Evolutionary conservation across 805 yeast genomes (phyloP).

Genomic region (Maudiozyma serrabonitensis): DNA sequence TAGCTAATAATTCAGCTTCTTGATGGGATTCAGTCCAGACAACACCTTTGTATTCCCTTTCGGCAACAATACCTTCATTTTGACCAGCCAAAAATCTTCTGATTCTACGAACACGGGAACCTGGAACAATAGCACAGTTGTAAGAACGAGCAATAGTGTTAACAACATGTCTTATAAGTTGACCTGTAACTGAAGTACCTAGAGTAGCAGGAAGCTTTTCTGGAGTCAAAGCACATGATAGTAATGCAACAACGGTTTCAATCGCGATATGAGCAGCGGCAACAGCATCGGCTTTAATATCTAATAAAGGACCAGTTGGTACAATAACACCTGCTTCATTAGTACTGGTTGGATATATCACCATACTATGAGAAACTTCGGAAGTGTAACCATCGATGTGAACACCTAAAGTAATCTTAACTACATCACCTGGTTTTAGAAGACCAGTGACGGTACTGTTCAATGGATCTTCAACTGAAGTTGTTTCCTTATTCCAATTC

Average conservation of each 20-base stretch:
- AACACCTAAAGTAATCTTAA: slow-evolving; percentile 76
- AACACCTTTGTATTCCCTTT: slow-evolving; percentile 86
- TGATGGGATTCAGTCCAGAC: slow-evolving; percentile 79
- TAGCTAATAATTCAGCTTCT: slow-evolving; percentile 44
- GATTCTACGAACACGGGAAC: slow-evolving; percentile 83
- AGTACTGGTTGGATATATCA: slow-evolving; percentile 59
- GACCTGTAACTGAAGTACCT: slow-evolving; percentile 49
- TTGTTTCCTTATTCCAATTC: slow-evolving; percentile 18
- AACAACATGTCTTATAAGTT: slow-evolving; percentile 60
- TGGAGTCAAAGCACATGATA: slow-evolving; percentile 66
- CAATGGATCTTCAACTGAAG: slow-evolving; percentile 12
- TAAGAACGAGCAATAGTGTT: slow-evolving; percentile 80
- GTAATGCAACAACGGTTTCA: slow-evolving; percentile 70
- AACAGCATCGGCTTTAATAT: slow-evolving; percentile 78
- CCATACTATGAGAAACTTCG: slow-evolving; percentile 75
- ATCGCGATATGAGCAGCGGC: slow-evolving; percentile 85
- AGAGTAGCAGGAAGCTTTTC: slow-evolving; percentile 59
- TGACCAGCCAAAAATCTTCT: slow-evolving; percentile 95
- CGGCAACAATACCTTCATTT: slow-evolving; percentile 85
- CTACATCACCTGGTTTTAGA: slow-evolving; percentile 65
- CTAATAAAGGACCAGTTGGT: slow-evolving; percentile 74
- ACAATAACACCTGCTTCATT: slow-evolving; percentile 26
- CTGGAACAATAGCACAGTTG: slow-evolving; percentile 82
- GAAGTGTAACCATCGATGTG: slow-evolving; percentile 95
- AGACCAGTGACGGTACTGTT: slow-evolving; percentile 19